phyloP scores from a whole-genome alignment of 257 asterid species.

The Solanum piurae region DNA sequence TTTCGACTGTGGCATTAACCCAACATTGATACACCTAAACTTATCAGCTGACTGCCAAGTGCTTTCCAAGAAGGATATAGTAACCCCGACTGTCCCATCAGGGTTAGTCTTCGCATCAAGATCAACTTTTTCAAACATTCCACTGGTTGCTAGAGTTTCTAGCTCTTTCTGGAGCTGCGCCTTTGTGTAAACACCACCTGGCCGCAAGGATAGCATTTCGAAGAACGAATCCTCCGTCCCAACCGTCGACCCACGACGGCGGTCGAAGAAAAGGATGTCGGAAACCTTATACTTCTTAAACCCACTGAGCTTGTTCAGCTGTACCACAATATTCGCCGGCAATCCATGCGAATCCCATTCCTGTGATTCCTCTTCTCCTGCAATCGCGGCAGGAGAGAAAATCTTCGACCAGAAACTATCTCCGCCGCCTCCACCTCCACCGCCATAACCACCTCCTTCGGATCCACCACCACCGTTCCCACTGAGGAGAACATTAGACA shows the following conservation, averaged over 20 bases:
- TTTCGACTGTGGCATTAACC: slow-evolving; percentile 76
- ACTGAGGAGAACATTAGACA: slow-evolving; percentile 7
- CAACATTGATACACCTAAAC: slow-evolving; percentile 87
- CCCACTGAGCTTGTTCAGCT: slow-evolving; percentile 75
- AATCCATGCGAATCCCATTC: slow-evolving; percentile 94
- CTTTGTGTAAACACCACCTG: slow-evolving; percentile 80
- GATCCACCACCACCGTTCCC: slow-evolving; percentile 46
- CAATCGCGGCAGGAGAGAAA: slow-evolving; percentile 42
- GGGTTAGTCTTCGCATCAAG: slow-evolving; percentile 75
- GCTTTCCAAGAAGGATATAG: slow-evolving; percentile 69
- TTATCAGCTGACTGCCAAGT: slow-evolving; percentile 86
- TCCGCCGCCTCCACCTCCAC: slow-evolving; percentile 34
- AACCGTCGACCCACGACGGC: slow-evolving; percentile 38
- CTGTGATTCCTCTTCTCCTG: slow-evolving; percentile 72
- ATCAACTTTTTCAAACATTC: slow-evolving; percentile 93
- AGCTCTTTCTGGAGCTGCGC: slow-evolving; percentile 82
- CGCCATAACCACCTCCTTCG: slow-evolving; percentile 30
- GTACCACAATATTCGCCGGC: slow-evolving; percentile 81
- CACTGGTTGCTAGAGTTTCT: slow-evolving; percentile 76
- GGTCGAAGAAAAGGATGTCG: slow-evolving; percentile 68
- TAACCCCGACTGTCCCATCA: slow-evolving; percentile 62
- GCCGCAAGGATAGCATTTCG: slow-evolving; percentile 87
- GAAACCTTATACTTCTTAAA: slow-evolving; percentile 81
- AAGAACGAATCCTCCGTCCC: slow-evolving; percentile 90
- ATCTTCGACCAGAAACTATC: slow-evolving; percentile 54